A percentile compares a stretch with the other conserved stretches of the same genome.
These are phyloP conservation scores for Cytospora leucostoma DNA, from an alignment of 2,329 filamentous ascomycete genomes.

Conservation along the genomic window DNA sequence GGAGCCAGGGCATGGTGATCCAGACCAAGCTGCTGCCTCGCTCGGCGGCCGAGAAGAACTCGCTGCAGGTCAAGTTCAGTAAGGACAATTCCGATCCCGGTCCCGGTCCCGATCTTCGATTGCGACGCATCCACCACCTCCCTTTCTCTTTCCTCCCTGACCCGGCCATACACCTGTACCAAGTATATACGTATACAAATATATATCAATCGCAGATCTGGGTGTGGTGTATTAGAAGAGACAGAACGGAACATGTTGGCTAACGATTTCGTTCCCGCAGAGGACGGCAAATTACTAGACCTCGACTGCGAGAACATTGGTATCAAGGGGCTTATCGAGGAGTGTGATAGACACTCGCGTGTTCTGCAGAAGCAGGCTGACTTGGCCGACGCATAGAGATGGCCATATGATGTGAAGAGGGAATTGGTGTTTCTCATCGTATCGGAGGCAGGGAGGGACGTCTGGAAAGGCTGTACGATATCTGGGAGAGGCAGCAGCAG, in stretches of 20 bases:
- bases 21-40: slow-evolving; percentile 75
- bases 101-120: slow-evolving; percentile 12
- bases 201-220: no score
- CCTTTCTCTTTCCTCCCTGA: not conserved
- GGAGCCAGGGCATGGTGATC: slow-evolving; percentile 72
- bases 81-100: slow-evolving; percentile 36
- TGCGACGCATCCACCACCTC: not conserved
- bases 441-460: not conserved
- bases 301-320: slow-evolving; percentile 79
- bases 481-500: not conserved
- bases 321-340: slow-evolving; percentile 83
- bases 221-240: no score
- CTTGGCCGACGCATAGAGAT: slow-evolving; percentile 50
- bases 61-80: slow-evolving; percentile 85
- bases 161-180: no score
- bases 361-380: slow-evolving; percentile 80
- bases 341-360: slow-evolving; percentile 88
- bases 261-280: slow-evolving; percentile 44
- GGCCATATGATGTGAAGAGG: no score
- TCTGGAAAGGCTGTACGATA: not conserved
- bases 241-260: no score
- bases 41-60: slow-evolving; percentile 66
- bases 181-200: no score
- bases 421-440: no score
- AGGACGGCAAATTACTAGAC: slow-evolving; percentile 89